Evolutionary conservation across 306 rosid species (phyloP).

Genomic region (Begonia fuchsioides): DNA sequence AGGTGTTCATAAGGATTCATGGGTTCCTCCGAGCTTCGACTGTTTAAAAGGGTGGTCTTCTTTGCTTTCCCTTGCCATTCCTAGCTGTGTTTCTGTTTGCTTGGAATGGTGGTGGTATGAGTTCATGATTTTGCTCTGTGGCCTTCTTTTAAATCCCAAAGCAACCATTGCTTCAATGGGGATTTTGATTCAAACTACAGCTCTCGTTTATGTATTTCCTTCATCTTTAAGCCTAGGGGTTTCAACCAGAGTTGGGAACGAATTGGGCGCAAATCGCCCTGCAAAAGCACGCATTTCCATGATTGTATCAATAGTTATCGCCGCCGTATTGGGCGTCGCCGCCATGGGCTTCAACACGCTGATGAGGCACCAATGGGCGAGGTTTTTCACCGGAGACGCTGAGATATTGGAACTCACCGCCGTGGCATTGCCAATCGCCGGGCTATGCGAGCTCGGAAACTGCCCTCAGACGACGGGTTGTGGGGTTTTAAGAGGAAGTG

Average conservation of each 20-base stretch:
- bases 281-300: constrained; percentile 57
- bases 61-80: constrained; percentile 51
- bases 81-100: constrained; percentile 82
- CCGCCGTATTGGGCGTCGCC: constrained; percentile 36
- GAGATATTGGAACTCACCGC: constrained; percentile 63
- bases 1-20: constrained; percentile 55
- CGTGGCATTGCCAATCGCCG: constrained; percentile 60
- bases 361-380: constrained; percentile 72
- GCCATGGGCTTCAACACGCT: constrained; percentile 56
- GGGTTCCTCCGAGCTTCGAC: constrained; percentile 67
- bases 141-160: constrained; percentile 57
- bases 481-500: constrained; percentile 79
- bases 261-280: constrained; percentile 71
- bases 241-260: constrained; percentile 70
- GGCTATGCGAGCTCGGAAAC: constrained; percentile 89
- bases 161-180: constrained; percentile 92
- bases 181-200: constrained; percentile 70
- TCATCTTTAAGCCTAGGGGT: constrained; percentile 77
- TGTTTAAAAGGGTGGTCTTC: constrained; percentile 71
- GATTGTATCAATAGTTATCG: constrained; percentile 54
- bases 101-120: constrained; percentile 99
- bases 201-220: constrained; percentile 78
- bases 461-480: constrained; percentile 94
- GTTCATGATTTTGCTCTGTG: constrained; percentile 77
- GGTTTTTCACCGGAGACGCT: constrained; percentile 53